Evolutionary conservation across 495 filamentous ascomycete species (phyloP).

Genomic region (Penicillium verhagenii): DNA sequence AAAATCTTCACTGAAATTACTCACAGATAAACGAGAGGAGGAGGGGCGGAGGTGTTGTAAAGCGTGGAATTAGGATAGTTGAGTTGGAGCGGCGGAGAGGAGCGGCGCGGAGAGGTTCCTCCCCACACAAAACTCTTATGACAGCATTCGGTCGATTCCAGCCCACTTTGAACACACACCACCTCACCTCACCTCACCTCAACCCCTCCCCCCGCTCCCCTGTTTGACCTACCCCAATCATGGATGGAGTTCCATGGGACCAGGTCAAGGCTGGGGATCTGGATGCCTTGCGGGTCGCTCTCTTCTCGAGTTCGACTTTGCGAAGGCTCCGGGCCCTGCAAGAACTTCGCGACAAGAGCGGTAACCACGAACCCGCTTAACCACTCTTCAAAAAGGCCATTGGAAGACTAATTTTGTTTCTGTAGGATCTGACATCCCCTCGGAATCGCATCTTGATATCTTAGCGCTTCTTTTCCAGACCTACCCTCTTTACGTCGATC

Average conservation of each 20-base stretch:
- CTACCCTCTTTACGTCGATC: constrained; percentile 83
- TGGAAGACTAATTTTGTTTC: constrained; percentile 11
- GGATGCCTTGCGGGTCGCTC: constrained; percentile 43
- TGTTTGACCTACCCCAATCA: constrained; percentile 35
- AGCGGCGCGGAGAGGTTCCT: constrained; percentile 10
- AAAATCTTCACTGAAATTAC: background rate
- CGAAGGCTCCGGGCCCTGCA: constrained; percentile 48
- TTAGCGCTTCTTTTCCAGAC: constrained; percentile 77
- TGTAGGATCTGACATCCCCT: constrained; percentile 35
- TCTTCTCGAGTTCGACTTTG: constrained; percentile 50
- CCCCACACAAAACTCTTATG: constrained; percentile 48
- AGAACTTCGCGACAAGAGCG: constrained; percentile 48
- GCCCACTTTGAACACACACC: constrained; percentile 24
- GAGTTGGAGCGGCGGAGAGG: constrained; percentile 20
- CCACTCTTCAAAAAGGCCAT: background rate
- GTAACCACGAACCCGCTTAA: constrained; percentile 23
- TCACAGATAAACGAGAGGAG: constrained; percentile 2
- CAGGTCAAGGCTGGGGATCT: constrained; percentile 48
- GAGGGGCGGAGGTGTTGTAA: constrained; percentile 8
- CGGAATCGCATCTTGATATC: constrained; percentile 39
- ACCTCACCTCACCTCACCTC: constrained; percentile 11
- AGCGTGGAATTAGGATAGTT: constrained; percentile 20
- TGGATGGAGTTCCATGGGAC: constrained; percentile 52
- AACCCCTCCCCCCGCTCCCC: constrained; percentile 20
- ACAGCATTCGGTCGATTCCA: constrained; percentile 39